These are phyloP conservation scores for Monoraphidium neglectum DNA, from an alignment of 139 green algal genomes.

Conservation along the genomic window DNA sequence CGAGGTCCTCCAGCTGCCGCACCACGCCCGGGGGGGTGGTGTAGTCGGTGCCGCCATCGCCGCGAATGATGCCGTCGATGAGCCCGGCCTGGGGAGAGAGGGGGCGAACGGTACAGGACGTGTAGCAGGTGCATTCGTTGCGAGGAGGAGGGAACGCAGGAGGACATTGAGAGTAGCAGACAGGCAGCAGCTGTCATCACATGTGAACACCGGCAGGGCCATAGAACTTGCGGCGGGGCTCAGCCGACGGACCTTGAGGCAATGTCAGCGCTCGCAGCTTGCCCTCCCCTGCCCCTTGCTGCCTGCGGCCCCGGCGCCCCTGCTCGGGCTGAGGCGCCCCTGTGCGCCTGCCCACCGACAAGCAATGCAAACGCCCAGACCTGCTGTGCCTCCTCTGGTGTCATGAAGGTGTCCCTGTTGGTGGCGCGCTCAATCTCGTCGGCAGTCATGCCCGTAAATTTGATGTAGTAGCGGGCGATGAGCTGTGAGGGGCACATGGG, in stretches of 20 bases:
- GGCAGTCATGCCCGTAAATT: slow-evolving; percentile 72
- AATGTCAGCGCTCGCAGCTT: too few relatives aligned
- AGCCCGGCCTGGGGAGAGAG: slow-evolving; percentile 32
- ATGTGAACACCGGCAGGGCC: too few relatives aligned
- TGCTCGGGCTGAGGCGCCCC: not conserved
- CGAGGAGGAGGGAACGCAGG: not conserved
- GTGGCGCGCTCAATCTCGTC: slow-evolving; percentile 82
- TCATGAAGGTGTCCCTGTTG: slow-evolving; percentile 87
- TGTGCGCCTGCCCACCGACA: too few relatives aligned
- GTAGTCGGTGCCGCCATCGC: slow-evolving; percentile 28
- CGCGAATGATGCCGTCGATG: slow-evolving; percentile 49
- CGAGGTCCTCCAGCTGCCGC: slow-evolving; percentile 23
- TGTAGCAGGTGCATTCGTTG: too few relatives aligned
- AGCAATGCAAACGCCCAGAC: slow-evolving; percentile 28
- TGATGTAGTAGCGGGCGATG: slow-evolving; percentile 71
- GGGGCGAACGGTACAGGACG: not conserved
- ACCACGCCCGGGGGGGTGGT: slow-evolving; percentile 40
- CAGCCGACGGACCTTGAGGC: too few relatives aligned
- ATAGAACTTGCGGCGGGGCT: too few relatives aligned
- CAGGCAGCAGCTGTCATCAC: too few relatives aligned
- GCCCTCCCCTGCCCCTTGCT: too few relatives aligned
- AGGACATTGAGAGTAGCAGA: not conserved
- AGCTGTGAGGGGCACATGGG: slow-evolving; percentile 60
- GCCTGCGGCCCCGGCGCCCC: too few relatives aligned
- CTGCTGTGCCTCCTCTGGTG: slow-evolving; percentile 70